These are phyloP conservation scores for Aspergillus taichungensis DNA, from an alignment of 495 filamentous ascomycete genomes.

Conservation along the genomic window DNA sequence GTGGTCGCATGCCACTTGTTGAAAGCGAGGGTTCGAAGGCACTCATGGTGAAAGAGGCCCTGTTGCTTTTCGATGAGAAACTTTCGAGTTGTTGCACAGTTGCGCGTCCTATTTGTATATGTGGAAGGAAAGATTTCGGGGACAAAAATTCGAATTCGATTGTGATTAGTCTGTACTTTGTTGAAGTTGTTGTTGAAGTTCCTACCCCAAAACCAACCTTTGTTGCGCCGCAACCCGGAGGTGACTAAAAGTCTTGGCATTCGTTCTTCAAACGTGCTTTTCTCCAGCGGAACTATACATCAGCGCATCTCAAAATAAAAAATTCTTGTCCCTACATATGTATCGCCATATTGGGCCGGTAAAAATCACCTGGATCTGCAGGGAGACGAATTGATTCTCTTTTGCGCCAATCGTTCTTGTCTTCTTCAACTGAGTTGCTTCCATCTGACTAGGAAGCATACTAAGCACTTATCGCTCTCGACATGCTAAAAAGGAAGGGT, in stretches of 20 bases:
- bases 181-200: no score
- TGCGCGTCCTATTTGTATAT: background rate
- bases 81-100: background rate
- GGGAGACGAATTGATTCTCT: background rate
- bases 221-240: no score
- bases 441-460: conserved; percentile 1
- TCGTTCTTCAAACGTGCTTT: no score
- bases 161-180: no score
- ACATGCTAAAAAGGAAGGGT: conserved; percentile 25
- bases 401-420: background rate
- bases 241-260: no score
- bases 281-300: no score
- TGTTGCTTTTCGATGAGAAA: no score
- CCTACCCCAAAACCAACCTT: no score
- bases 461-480: conserved; percentile 15
- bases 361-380: conserved; percentile 2
- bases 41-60: conserved; percentile 40
- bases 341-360: background rate
- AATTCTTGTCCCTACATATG: no score
- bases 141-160: no score
- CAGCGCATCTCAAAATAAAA: no score
- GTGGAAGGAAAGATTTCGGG: no score
- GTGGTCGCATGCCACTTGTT: conserved; percentile 63
- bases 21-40: conserved; percentile 74
- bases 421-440: background rate